Evolutionary conservation across 1,139 yeast species (phyloP).

Genomic region (Spathaspora sp.): DNA sequence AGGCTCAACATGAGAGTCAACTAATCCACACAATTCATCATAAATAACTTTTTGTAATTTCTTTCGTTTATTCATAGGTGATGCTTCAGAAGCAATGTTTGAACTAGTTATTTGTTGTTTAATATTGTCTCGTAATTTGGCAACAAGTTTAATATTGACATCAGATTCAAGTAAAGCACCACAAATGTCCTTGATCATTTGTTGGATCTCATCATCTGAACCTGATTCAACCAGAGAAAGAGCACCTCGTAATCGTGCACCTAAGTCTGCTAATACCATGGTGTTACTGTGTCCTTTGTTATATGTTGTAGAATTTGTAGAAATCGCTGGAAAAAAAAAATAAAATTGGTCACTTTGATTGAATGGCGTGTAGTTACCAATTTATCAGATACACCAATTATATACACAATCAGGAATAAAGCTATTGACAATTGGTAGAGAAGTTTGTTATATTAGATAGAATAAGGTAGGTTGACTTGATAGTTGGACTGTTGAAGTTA

Average conservation of each 20-base stretch:
- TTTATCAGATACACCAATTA: not conserved
- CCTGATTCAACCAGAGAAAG: conserved; percentile 59
- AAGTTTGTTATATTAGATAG: no score
- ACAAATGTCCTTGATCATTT: conserved; percentile 82
- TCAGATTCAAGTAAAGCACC: conserved; percentile 89
- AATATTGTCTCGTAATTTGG: conserved; percentile 72
- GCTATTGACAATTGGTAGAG: no score
- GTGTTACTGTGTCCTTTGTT: not conserved
- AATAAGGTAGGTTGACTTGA: no score
- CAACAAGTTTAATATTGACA: conserved; percentile 84
- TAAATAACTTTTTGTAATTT: conserved; percentile 88
- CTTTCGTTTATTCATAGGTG: conserved; percentile 64
- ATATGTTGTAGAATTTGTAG: not conserved
- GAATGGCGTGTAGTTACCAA: conserved; percentile 1
- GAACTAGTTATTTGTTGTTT: conserved; percentile 49
- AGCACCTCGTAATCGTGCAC: conserved; percentile 77
- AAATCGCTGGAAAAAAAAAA: conserved; percentile 1
- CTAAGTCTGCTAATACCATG: conserved; percentile 96
- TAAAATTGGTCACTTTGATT: conserved; percentile 3
- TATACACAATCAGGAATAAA: no score
- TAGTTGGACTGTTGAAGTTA: no score
- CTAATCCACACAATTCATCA: conserved; percentile 85
- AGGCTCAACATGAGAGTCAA: conserved; percentile 66
- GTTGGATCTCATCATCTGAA: conserved; percentile 39
- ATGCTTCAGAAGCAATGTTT: conserved; percentile 51